Base-by-base conservation (phyloP, 2,329 filamentous ascomycete genomes). In the Tolypocladium ophioglossoides region DNA sequence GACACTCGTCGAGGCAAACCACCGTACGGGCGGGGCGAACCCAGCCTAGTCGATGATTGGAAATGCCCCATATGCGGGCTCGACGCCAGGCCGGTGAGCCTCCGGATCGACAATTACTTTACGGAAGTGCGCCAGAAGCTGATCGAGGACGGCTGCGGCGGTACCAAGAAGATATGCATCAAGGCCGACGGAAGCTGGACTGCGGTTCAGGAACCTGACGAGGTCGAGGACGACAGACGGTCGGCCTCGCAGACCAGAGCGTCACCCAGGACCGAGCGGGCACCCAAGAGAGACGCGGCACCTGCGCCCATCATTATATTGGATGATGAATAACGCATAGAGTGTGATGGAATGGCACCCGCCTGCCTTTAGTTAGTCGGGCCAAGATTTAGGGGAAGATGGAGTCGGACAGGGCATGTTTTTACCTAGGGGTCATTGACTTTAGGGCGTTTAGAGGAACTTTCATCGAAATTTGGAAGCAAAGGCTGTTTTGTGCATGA, bases 31-130 rank as follows among this genome's bases (percentile, higher is more conserved):
- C 56, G 37, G 9, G 55, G 49, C 11, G 77, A 84, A 59, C 82
- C 80, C 10, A 77, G 76, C 1, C 70, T 78, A 53, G 74, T 80
- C 0, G 89, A 94, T 63, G 80, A 82, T 52, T 96, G 91, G 91
- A 86, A 80, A 58, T 99, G 94, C 62, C 94, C 94, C 0, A 82
- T 95, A 34, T 97, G 92, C 68, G 76, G 77, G 30, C 74, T 72
- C 35, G 91, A 96, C 67, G 90, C 87, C 12, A 80, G 91, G 16
- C 94, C 92, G 0, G 74, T 76, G 27, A 80, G 74, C 56, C 77
- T 97, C 1, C 68, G 83, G 2, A 73, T 92, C 7, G 91, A 97
- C 63, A 80, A 80, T 2, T 96, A 91, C 65, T 74, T 96, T 47
- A 64, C 76, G 14, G 70, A 79, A 0, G 82, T 96, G 0, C 77